Conservation (phyloP, 2,329 filamentous ascomycete species). For the Calonectria pseudoturangicola region DNA sequence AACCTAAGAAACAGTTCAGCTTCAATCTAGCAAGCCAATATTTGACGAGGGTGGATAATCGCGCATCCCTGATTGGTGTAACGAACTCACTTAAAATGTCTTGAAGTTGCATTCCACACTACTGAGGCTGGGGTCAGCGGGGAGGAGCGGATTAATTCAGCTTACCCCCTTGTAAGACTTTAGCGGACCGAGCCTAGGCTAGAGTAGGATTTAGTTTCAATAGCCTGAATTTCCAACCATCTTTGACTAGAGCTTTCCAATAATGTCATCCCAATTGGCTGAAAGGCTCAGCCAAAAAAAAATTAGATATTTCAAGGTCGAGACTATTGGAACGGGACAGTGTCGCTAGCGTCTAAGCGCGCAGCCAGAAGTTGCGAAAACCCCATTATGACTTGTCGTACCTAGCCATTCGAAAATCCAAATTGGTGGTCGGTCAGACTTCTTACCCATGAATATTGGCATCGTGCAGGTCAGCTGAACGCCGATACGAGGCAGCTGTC, state of each 20-base stretch:
- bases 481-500: not conserved
- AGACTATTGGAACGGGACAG: not conserved
- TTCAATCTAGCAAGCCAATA: not conserved
- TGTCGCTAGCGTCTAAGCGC: not conserved
- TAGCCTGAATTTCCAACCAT: not conserved
- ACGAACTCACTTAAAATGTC: not conserved
- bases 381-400: not conserved
- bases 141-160: not conserved
- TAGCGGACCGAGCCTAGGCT: conserved; percentile 9
- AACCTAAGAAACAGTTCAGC: not conserved
- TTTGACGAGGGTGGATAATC: not conserved
- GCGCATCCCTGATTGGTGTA: not conserved
- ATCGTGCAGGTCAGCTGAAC: not conserved
- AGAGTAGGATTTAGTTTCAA: conserved; percentile 2
- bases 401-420: not conserved
- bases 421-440: not conserved
- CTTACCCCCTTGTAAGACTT: not conserved
- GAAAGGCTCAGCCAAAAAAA: not conserved
- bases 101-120: not conserved
- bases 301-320: not conserved
- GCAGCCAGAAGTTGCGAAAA: not conserved
- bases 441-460: not conserved
- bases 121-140: not conserved
- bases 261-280: not conserved
- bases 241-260: not conserved